These are phyloP conservation scores for Colletotrichum sojae DNA, from an alignment of 2,329 filamentous ascomycete genomes.

Conservation along the genomic window DNA sequence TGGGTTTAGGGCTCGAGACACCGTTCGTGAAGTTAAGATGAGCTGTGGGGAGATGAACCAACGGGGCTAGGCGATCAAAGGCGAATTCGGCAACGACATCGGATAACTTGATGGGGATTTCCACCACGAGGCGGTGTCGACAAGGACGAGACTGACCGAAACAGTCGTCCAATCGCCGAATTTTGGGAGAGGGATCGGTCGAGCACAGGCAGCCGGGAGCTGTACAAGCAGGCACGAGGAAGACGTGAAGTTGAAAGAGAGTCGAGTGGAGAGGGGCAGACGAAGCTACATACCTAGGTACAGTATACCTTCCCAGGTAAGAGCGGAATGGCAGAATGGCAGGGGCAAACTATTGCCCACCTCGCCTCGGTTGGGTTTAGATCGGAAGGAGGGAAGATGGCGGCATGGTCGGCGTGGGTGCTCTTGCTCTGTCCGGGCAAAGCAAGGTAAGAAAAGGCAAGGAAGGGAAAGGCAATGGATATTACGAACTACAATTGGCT, in stretches of 20 bases:
- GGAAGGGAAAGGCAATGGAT: background rate
- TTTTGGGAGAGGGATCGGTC: background rate
- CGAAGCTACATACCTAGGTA: slow-evolving; percentile 6
- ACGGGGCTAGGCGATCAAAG: background rate
- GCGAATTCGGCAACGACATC: background rate
- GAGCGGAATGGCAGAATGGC: background rate
- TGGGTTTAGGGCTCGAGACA: background rate
- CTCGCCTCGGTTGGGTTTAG: slow-evolving; percentile 22
- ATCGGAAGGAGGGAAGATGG: slow-evolving; percentile 16
- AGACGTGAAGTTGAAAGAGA: slow-evolving; percentile 26
- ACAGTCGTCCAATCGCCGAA: too few relatives aligned
- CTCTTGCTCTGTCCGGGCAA: background rate
- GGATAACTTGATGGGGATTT: background rate
- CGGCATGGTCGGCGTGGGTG: background rate
- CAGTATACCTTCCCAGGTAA: background rate
- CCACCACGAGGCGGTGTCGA: background rate
- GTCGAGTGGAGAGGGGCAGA: slow-evolving; percentile 18
- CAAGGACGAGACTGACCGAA: background rate
- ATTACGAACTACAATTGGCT: background rate
- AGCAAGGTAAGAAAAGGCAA: background rate
- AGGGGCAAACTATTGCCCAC: slow-evolving; percentile 1
- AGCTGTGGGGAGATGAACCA: background rate
- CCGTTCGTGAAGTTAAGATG: background rate
- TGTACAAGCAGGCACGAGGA: background rate
- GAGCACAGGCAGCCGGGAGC: background rate